phyloP scores from a whole-genome alignment of 768 basidiomycete species.

The Mycena vulgaris region DNA sequence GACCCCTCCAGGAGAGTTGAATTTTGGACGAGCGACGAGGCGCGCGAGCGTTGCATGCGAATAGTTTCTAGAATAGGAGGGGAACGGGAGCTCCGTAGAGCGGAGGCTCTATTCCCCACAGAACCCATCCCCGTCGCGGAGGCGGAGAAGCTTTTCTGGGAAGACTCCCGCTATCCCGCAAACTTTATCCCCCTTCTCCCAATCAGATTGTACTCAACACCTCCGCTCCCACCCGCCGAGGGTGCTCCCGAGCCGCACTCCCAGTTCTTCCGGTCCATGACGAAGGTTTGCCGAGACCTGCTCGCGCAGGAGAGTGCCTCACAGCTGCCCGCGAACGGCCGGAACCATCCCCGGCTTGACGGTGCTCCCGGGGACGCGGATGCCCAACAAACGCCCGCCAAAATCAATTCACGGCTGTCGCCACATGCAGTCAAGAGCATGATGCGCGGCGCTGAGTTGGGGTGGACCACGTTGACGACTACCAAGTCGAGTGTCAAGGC shows the following conservation, averaged over 20 bases:
- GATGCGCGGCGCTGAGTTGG: slow-evolving; percentile 74
- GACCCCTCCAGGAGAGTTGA: slow-evolving; percentile 52
- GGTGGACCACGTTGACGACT: slow-evolving; percentile 90
- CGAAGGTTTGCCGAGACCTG: slow-evolving; percentile 68
- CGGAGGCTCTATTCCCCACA: slow-evolving; percentile 69
- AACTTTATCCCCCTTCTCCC: slow-evolving; percentile 72
- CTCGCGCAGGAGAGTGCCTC: slow-evolving; percentile 59
- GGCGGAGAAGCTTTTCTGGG: slow-evolving; percentile 72
- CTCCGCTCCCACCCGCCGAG: slow-evolving; percentile 18
- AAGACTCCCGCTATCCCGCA: slow-evolving; percentile 68
- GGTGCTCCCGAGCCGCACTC: slow-evolving; percentile 27
- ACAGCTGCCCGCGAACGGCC: slow-evolving; percentile 1
- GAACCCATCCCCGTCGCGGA: slow-evolving; percentile 39
- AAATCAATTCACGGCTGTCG: slow-evolving; percentile 73
- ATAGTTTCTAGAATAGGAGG: slow-evolving; percentile 90
- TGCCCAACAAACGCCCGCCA: slow-evolving; percentile 62
- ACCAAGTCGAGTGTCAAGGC: slow-evolving; percentile 86
- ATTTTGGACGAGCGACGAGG: slow-evolving; percentile 90
- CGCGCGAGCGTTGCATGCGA: slow-evolving; percentile 78
- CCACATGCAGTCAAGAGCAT: slow-evolving; percentile 85
- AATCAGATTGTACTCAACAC: slow-evolving; percentile 64
- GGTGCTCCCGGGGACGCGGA: slow-evolving; percentile 26
- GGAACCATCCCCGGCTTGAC: not conserved
- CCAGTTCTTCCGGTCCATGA: slow-evolving; percentile 66
- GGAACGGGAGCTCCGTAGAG: slow-evolving; percentile 73